phyloP scores from a whole-genome alignment of 805 yeast genomes.

The Starmerella scarabaei region DNA sequence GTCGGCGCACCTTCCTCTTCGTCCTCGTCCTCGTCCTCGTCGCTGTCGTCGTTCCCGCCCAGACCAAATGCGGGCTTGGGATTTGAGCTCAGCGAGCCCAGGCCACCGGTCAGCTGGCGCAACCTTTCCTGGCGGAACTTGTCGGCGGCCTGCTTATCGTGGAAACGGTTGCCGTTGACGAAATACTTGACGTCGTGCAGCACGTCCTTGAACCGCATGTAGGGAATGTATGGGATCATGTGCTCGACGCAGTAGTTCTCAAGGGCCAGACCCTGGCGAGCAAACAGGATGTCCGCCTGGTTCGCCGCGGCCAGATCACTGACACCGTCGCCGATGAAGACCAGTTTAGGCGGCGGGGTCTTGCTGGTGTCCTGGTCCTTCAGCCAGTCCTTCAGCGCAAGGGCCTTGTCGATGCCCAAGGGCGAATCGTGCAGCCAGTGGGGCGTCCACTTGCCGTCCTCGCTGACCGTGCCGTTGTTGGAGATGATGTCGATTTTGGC shows the following conservation, averaged over 20 bases:
- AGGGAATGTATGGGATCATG: constrained; percentile 32
- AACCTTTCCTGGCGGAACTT: constrained; percentile 15
- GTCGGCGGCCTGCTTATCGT: constrained; percentile 21
- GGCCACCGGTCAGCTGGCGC: constrained; percentile 21
- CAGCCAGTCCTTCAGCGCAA: constrained; percentile 30
- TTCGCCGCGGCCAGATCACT: constrained; percentile 36
- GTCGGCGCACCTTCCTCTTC: constrained; percentile 1
- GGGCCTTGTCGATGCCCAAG: constrained; percentile 35
- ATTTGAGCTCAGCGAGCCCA: constrained; percentile 17
- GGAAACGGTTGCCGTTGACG: constrained; percentile 23
- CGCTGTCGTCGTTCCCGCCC: constrained; percentile 11
- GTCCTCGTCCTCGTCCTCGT: constrained; percentile 14
- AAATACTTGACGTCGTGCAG: constrained; percentile 26
- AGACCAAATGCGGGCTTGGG: constrained; percentile 14
- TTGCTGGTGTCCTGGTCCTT: constrained; percentile 11
- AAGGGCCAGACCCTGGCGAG: constrained; percentile 31
- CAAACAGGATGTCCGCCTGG: constrained; percentile 34
- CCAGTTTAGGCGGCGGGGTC: constrained; percentile 34
- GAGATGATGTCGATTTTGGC: constrained; percentile 31
- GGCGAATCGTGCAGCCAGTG: constrained; percentile 33
- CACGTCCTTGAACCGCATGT: constrained; percentile 32
- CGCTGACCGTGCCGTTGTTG: constrained; percentile 30
- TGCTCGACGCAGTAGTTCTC: constrained; percentile 33
- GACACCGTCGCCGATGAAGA: constrained; percentile 47
- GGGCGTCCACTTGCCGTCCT: constrained; percentile 31